phyloP scores from a whole-genome alignment of 2,329 filamentous ascomycete species.

The Aspergillus transmontanensis region DNA sequence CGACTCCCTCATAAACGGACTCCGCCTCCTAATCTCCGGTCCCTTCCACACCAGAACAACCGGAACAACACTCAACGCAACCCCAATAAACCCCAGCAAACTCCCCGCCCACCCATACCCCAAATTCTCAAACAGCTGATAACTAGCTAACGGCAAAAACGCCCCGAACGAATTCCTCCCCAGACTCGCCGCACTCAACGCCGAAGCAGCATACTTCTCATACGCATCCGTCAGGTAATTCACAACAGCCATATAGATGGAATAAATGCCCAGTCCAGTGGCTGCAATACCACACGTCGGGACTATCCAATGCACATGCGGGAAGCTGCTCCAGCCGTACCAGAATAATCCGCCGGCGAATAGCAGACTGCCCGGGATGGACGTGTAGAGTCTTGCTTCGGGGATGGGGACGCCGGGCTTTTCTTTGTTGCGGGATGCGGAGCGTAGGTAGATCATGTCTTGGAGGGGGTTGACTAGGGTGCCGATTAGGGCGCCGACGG shows the following conservation, averaged over 20 bases:
- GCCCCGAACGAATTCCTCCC: conserved; percentile 50
- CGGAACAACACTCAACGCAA: conserved; percentile 43
- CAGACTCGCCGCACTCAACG: conserved; percentile 50
- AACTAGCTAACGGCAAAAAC: conserved; percentile 49
- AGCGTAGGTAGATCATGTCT: conserved; percentile 30
- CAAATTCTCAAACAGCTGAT: conserved; percentile 42
- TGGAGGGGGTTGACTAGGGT: conserved; percentile 45
- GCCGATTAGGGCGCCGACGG: conserved; percentile 45
- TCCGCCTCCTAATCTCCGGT: conserved; percentile 36
- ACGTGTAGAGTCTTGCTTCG: conserved; percentile 47
- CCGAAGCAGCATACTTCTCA: conserved; percentile 51
- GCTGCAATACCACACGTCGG: conserved; percentile 35
- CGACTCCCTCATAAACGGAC: conserved; percentile 35
- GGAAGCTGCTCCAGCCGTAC: conserved; percentile 37
- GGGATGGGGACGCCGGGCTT: conserved; percentile 43
- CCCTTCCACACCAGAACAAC: conserved; percentile 47
- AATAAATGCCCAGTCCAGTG: conserved; percentile 45
- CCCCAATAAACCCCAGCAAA: conserved; percentile 47
- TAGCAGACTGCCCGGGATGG: conserved; percentile 43
- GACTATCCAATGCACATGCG: conserved; percentile 37
- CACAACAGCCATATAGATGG: conserved; percentile 51
- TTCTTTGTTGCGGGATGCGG: conserved; percentile 34
- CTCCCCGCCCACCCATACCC: conserved; percentile 49
- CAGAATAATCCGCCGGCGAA: conserved; percentile 39
- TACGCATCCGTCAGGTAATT: conserved; percentile 55